These are phyloP conservation scores for Exobasidium rhododendri DNA, from an alignment of 1,284 basidiomycete species.

Conservation along the genomic window DNA sequence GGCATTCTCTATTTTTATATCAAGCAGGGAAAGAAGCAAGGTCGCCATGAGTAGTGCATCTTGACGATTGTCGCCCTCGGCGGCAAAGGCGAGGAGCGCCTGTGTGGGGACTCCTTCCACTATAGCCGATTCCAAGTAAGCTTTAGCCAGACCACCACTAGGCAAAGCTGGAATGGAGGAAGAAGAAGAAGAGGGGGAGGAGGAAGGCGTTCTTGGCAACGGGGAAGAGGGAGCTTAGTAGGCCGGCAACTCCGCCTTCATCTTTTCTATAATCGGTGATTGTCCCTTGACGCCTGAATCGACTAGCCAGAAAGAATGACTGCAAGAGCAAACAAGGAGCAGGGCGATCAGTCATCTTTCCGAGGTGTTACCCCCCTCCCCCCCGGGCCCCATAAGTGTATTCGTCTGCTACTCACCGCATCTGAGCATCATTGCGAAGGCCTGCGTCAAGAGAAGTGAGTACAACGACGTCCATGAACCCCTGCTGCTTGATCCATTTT, in stretches of 20 bases:
- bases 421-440: slow-evolving; percentile 5
- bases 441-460: slow-evolving; percentile 5
- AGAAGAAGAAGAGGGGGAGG: background rate
- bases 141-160: background rate
- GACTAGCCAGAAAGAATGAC: background rate
- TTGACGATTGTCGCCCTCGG: slow-evolving; percentile 12
- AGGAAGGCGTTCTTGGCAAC: background rate
- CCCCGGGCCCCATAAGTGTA: background rate
- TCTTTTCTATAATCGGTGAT: background rate
- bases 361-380: too few species aligned
- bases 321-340: background rate
- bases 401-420: background rate
- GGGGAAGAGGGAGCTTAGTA: background rate
- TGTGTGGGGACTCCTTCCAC: background rate
- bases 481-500: slow-evolving; percentile 2
- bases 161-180: background rate
- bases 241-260: background rate
- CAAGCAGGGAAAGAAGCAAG: background rate
- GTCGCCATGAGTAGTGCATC: slow-evolving; percentile 10
- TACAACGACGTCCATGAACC: background rate
- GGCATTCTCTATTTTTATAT: background rate
- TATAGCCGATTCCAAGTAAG: background rate
- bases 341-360: background rate
- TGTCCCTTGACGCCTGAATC: background rate
- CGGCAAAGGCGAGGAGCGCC: background rate